A percentile compares a stretch with the other conserved stretches of the same genome.
Conservation (phyloP, 1,284 basidiomycete species). For the Tilletia indica region DNA sequence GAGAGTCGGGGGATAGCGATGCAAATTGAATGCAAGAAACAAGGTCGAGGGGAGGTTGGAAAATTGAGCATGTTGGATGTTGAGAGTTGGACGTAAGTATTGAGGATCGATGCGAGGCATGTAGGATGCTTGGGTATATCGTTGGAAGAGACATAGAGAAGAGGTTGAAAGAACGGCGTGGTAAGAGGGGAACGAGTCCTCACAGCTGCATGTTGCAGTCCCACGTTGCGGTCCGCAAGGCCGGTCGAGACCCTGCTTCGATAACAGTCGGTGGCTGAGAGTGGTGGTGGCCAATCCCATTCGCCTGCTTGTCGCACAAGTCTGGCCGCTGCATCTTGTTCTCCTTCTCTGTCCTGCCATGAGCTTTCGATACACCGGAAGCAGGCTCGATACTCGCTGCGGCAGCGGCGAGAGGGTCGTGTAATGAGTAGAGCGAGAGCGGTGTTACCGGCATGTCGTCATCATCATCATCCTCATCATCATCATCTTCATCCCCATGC, state of each 20-base stretch:
- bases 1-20: no score
- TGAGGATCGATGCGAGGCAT: no score
- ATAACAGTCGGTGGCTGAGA: background rate
- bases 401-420: slow-evolving; percentile 3
- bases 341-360: background rate
- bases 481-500: slow-evolving; percentile 29
- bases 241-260: background rate
- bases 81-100: background rate
- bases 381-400: background rate
- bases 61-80: background rate
- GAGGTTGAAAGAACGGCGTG: no score
- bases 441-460: slow-evolving; percentile 54
- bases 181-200: background rate
- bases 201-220: slow-evolving; percentile 17
- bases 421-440: slow-evolving; percentile 43
- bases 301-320: slow-evolving; percentile 2
- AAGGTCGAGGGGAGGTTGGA: background rate
- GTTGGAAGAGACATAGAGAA: no score
- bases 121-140: no score
- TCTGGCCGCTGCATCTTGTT: background rate
- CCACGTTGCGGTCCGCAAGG: slow-evolving; percentile 3
- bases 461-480: slow-evolving; percentile 43
- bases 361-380: background rate
- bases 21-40: no score
- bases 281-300: background rate